Evolutionary conservation across 2,329 filamentous ascomycete species (phyloP).

Genomic region (Apiospora marii): DNA sequence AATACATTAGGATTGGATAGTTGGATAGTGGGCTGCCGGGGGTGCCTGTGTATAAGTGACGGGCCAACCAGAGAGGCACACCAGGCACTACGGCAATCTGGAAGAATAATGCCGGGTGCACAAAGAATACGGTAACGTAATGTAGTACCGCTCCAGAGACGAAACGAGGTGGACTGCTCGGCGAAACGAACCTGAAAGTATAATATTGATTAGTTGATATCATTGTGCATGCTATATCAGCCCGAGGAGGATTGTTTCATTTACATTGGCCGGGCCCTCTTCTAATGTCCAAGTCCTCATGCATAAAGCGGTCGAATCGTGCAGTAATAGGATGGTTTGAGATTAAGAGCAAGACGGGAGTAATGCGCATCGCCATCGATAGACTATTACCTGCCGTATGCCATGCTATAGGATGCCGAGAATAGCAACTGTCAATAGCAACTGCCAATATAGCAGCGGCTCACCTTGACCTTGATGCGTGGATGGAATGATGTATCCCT

Average conservation of each 20-base stretch:
- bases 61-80: constrained; percentile 6
- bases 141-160: neutral
- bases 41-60: neutral
- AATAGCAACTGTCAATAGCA: neutral
- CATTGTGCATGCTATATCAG: neutral
- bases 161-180: constrained; percentile 10
- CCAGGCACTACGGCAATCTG: neutral
- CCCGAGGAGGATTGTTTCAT: constrained; percentile 12
- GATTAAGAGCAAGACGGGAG: neutral
- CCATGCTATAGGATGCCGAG: neutral
- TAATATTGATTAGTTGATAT: constrained; percentile 15
- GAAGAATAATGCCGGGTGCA: constrained; percentile 17
- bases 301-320: constrained; percentile 9
- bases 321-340: neutral
- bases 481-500: neutral
- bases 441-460: neutral
- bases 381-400: neutral
- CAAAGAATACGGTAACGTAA: neutral
- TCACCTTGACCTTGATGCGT: too few species aligned
- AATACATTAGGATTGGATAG: constrained; percentile 19
- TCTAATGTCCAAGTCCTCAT: neutral
- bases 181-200: constrained; percentile 15
- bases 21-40: neutral
- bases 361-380: constrained; percentile 8
- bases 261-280: constrained; percentile 8